Evolutionary conservation across 441 rosid species (phyloP), one percentile per base, ranked within the genome.

Genomic region (Geranium incanum): DNA sequence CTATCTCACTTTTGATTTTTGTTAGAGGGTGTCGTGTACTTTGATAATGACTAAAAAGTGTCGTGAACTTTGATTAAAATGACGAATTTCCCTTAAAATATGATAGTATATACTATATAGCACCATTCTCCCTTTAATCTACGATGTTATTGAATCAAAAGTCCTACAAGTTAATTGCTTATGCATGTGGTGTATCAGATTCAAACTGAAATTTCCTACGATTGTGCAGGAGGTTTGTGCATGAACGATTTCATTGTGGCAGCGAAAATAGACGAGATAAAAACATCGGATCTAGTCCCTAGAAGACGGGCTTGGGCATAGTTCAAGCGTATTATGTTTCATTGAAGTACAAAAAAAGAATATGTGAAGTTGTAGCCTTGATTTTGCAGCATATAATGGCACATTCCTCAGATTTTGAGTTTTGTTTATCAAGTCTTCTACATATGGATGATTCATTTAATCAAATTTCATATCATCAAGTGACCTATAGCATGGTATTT

Each of bases 211-310:
- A 1, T 36, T 8, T 43, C 63, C 5, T 71, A 71, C 69, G 70
- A 57, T 68, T 5, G 7, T 76, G 78, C 86, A 91, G 96, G 97
- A 48, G 97, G 98, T n/a, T 76, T 94, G 78, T 88, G 93, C 80
- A 77, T 90, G 88, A 94, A 90, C 19, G 97, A 94, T 78, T 91
- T 91, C 84, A 87, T 91, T 4, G 73, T 90, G 23, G 98, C 98
- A 23, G 92, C 97, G 33, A 94, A 94, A 76, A 81, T 94, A n/a
- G 97, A 94, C 77, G 81, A 70, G 70, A 89, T 94, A 65, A 91
- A 85, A 83, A 91, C 96, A 74, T 87, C 96, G 13, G 98, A 94
- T 84, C 95, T 94, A 68, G 88, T 77, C 36, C 87, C 91, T 2
- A 84, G 82, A 73, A 94, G 86, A 82, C 82, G 97, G 75, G 80